A percentile compares a stretch with the other conserved stretches of the same genome.
Evolutionary conservation across 371 early-diverging fungal species (phyloP).

Genomic region (Nematocida parisii): DNA sequence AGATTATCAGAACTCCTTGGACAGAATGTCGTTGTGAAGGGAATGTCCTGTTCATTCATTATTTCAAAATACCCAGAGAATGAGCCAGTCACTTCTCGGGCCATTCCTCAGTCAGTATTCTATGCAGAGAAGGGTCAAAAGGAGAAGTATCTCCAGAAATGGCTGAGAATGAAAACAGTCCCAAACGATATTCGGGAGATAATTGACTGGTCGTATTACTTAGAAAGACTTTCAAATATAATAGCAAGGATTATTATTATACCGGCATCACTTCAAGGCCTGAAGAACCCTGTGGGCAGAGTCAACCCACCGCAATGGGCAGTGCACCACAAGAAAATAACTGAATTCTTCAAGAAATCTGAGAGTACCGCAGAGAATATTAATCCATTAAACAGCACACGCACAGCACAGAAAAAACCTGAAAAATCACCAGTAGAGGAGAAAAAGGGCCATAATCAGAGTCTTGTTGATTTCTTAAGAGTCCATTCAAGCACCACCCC

Average conservation of each 20-base stretch:
- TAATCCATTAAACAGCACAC: not conserved
- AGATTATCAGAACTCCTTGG: slow-evolving; percentile 88
- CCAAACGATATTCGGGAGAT: slow-evolving; percentile 80
- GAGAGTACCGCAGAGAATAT: not conserved
- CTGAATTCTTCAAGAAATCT: slow-evolving; percentile 9
- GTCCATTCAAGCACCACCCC: not conserved
- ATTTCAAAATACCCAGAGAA: slow-evolving; percentile 81
- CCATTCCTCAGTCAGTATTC: slow-evolving; percentile 91
- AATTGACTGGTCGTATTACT: slow-evolving; percentile 96
- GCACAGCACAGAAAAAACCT: not conserved
- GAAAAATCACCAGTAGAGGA: not conserved
- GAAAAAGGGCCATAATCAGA: not conserved
- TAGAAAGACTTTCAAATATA: slow-evolving; percentile 86
- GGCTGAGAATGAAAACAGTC: slow-evolving; percentile 73
- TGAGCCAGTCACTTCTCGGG: slow-evolving; percentile 85
- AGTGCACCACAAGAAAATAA: not conserved
- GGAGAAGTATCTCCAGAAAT: slow-evolving; percentile 81
- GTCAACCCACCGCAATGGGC: slow-evolving; percentile 87
- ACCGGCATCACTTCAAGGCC: slow-evolving; percentile 92
- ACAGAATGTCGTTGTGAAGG: slow-evolving; percentile 94
- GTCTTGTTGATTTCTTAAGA: not conserved
- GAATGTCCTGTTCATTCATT: slow-evolving; percentile 89
- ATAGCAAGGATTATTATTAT: slow-evolving; percentile 94
- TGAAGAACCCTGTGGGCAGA: slow-evolving; percentile 81
- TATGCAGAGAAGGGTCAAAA: slow-evolving; percentile 76